phyloP scores from a whole-genome alignment of 169 alveolate genomes.

The Ichthyophthirius multifiliis region DNA sequence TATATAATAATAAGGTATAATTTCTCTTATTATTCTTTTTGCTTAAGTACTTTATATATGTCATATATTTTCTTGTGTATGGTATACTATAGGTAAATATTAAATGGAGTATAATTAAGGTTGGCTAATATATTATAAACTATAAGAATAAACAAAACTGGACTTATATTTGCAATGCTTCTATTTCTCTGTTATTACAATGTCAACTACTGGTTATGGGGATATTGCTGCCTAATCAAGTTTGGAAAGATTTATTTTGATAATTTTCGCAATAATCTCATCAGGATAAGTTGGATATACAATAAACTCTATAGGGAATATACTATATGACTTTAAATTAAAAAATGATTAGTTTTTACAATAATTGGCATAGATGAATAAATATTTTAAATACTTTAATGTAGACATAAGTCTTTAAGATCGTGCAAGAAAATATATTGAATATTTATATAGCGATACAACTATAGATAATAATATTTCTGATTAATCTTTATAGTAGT shows the following conservation, averaged over 20 bases:
- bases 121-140: not conserved
- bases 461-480: not conserved
- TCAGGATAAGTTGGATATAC: not conserved
- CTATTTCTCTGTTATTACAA: not conserved
- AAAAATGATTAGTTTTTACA: not conserved
- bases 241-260: not conserved
- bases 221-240: not conserved
- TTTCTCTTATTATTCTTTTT: not conserved
- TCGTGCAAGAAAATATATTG: constrained; percentile 2
- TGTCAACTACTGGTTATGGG: not conserved
- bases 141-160: not conserved
- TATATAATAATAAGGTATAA: not conserved
- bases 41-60: not conserved
- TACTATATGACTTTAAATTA: not conserved
- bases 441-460: not conserved
- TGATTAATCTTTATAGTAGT: not conserved
- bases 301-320: not conserved
- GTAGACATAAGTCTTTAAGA: not conserved
- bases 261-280: not conserved
- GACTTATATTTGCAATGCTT: not conserved
- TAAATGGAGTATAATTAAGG: not conserved
- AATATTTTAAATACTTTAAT: not conserved
- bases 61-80: not conserved
- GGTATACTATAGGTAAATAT: not conserved
- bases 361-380: not conserved